Conservation (phyloP, 768 basidiomycete genomes). For the Pluteus cervinus region DNA sequence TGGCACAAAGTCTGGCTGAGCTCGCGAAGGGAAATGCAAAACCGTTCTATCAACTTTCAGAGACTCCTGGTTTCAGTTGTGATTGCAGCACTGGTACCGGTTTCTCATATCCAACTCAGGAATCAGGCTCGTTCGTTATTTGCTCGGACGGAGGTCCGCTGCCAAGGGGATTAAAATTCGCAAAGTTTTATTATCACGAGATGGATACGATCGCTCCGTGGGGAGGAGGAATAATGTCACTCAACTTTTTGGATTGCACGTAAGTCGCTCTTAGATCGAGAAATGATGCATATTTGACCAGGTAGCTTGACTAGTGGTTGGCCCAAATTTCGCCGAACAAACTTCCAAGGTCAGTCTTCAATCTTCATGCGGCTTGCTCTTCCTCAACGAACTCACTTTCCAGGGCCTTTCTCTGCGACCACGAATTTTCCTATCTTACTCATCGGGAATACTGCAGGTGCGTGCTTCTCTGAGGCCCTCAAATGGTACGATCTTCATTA, state of each 20-base stretch:
- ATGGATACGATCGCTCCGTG: conserved; percentile 20
- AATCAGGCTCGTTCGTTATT: conserved; percentile 12
- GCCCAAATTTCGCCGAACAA: too few species aligned
- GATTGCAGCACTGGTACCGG: conserved; percentile 14
- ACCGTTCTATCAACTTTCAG: conserved; percentile 5
- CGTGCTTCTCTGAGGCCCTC: background rate
- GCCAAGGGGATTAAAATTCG: conserved; percentile 18
- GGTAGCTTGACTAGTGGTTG: background rate
- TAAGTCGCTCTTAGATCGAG: conserved; percentile 19
- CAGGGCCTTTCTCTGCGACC: conserved; percentile 8
- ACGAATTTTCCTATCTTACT: conserved; percentile 10
- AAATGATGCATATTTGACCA: conserved; percentile 13
- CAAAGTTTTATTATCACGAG: conserved; percentile 20
- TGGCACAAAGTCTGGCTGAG: background rate
- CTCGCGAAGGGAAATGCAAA: background rate
- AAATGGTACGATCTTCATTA: background rate
- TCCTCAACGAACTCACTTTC: too few species aligned
- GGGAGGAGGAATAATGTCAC: conserved; percentile 24
- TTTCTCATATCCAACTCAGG: conserved; percentile 11
- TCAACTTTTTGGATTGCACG: conserved; percentile 25
- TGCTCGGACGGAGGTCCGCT: conserved; percentile 31
- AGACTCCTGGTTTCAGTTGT: conserved; percentile 24
- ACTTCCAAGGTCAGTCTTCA: too few species aligned
- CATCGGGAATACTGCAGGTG: conserved; percentile 12
- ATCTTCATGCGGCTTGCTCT: too few species aligned